These are phyloP conservation scores for Verticillium dahliae DNA, from an alignment of 2,329 filamentous ascomycete genomes.

Conservation along the genomic window DNA sequence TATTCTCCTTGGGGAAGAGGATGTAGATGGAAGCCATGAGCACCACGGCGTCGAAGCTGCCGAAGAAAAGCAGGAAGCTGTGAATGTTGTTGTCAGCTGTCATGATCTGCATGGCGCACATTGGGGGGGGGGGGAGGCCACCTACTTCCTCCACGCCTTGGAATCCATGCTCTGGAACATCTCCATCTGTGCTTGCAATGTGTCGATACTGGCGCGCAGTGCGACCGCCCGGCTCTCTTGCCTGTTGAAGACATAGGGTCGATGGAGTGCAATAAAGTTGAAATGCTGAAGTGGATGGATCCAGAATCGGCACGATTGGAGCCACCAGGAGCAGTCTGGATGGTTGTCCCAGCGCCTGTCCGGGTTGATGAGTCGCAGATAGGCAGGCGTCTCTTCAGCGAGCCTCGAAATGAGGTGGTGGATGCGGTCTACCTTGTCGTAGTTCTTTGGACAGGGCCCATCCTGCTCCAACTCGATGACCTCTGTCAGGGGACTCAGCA, in stretches of 20 bases:
- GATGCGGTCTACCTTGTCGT: conserved; percentile 44
- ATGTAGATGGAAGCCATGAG: conserved; percentile 56
- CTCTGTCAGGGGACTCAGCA: conserved; percentile 41
- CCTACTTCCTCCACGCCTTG: conserved; percentile 39
- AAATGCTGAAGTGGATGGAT: conserved; percentile 41
- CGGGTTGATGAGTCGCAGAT: conserved; percentile 47
- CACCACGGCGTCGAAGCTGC: conserved; percentile 58
- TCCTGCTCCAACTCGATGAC: conserved; percentile 51
- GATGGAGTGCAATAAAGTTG: conserved; percentile 52
- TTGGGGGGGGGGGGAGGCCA: background rate
- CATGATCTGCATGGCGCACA: background rate
- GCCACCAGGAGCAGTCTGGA: conserved; percentile 52
- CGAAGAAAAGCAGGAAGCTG: conserved; percentile 52
- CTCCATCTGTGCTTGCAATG: conserved; percentile 46
- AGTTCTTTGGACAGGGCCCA: conserved; percentile 47
- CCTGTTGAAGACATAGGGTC: conserved; percentile 56
- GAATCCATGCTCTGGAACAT: conserved; percentile 42
- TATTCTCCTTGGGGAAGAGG: conserved; percentile 50
- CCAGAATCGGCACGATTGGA: conserved; percentile 37
- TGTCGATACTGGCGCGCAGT: conserved; percentile 46
- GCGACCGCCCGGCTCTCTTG: conserved; percentile 46
- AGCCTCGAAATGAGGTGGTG: conserved; percentile 44
- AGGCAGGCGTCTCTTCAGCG: conserved; percentile 41
- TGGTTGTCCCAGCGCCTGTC: conserved; percentile 50
- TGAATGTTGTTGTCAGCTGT: background rate